Evolutionary conservation across 352 stramenopile genomes (phyloP), one percentile per base, ranked within the genome.

Genomic region (Phytophthora citrophthora): DNA sequence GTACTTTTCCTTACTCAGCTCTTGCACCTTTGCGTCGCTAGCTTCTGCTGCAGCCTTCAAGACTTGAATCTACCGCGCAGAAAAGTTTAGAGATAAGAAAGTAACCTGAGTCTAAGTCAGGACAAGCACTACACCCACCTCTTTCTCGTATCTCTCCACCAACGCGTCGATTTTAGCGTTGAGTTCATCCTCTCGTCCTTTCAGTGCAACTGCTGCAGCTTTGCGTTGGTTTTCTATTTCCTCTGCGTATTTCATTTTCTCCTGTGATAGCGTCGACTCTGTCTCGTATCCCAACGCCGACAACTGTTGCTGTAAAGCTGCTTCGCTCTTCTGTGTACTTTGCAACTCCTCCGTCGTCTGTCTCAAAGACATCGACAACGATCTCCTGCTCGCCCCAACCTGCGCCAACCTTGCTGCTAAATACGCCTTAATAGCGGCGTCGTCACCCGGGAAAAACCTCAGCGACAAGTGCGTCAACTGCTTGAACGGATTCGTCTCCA

Each of bases 401-500:
- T 98, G 91, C n/a, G 81, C 78, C 31, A 98, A 78, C 1, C 95
- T 69, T 15, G 88, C 80, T 4, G 94, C 93, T 15, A 98, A 69
- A 64, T 98, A 98, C 32, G 83, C 64, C 62, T 98, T 98, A 63
- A 98, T 91, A 4, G 80, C 74, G 1, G 77, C 74, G 65, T 98
- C 94, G 51, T 97, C 85, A 23, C 91, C 92, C 3, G 88, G 79
- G 23, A 75, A 70, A 58, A 98, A 97, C 39, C 78, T 68, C 13
- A 98, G 74, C 38, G 88, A 96, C 12, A 98, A 70, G 58, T 98
- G 95, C 46, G 91, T 98, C 56, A 98, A 64, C 64, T 98, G 88
- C 77, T 98, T 98, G 81, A 98, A 98, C 20, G 68, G 83, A 51
- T 98, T 98, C 18, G 93, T 96, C 77, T 98, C 95, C 39, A 98